phyloP scores from a whole-genome alignment of 2,329 filamentous ascomycete genomes.

The Byssoonygena ceratinophila region DNA sequence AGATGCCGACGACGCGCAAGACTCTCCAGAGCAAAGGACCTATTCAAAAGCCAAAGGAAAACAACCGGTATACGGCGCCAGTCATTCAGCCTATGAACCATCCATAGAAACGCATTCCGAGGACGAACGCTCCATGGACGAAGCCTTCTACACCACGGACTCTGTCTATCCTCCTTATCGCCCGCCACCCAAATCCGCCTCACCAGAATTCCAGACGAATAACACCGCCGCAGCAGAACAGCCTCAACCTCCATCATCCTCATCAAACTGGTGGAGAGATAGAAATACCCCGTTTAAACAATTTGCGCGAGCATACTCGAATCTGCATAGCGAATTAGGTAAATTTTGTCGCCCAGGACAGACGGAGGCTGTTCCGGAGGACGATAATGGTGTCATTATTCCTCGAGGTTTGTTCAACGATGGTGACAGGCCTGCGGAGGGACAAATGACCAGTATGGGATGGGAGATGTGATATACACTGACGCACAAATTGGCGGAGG shows the following conservation, averaged over 20 bases:
- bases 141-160: constrained; percentile 2
- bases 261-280: constrained; percentile 25
- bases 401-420: constrained; percentile 10
- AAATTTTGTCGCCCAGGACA: constrained; percentile 19
- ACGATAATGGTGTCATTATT: constrained; percentile 28
- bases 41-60: neutral
- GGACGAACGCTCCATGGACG: neutral
- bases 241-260: neutral
- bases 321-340: constrained; percentile 24
- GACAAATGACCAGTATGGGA: constrained; percentile 10
- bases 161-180: constrained; percentile 1
- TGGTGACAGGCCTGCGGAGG: neutral
- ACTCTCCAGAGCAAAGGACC: neutral
- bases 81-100: neutral
- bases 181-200: neutral
- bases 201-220: neutral
- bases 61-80: neutral
- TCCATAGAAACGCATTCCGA: neutral
- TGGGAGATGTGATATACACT: constrained; percentile 7
- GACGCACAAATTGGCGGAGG: neutral
- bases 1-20: neutral
- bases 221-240: neutral
- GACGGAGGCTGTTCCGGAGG: constrained; percentile 22
- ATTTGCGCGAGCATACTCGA: constrained; percentile 28
- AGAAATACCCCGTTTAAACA: constrained; percentile 32